Base-by-base conservation (phyloP, 2,329 filamentous ascomycete genomes). In the Fusarium bulbicola region DNA sequence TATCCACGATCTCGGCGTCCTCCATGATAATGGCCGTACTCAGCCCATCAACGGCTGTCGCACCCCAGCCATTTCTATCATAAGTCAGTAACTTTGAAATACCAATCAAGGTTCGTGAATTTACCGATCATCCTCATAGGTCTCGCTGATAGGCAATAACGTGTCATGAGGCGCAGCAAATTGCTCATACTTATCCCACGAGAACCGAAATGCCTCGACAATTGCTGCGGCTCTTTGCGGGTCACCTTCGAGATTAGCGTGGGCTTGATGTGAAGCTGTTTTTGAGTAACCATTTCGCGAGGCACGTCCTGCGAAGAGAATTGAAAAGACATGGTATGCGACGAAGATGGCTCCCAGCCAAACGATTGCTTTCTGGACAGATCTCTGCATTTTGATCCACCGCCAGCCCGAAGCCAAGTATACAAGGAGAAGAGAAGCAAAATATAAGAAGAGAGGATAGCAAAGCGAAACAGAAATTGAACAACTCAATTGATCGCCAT, bases 1-100 rank as follows among this genome's bases (percentile, higher is more conserved):
- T 75, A 20, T 65, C 30, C n/a, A 75, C 73, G 11, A 67, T 70
- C 13, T 50, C 56, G 7, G 11, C 30, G 12, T 75, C 67, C 11
- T 72, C 59, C 73, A 75, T 75, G 5, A 75, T 46, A 8, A 75
- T 75, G 7, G 73, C 73, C 0, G 73, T 75, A 39, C 73, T 75
- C 24, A 75, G 15, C 2, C 64, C 73, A 54, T 75, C 73, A 3
- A 75, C 70, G 3, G 73, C 73, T 3, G 73, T 75, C 7, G 73
- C 73, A 4, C 73, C 73, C 73, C 73, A 75, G 7, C 73, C 73
- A 46, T 75, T 75, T 7, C 73, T 75, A n/a, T 9, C 4, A 7
- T 0, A 16, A 4, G 15, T 66, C 6, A 66, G 30, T 12, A 13
- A 6, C 2, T 15, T 32, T 32, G 5, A 32, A 32, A 24, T 26